Evolutionary conservation across 495 filamentous ascomycete genomes (phyloP).

Genomic region (Podospora pseudopauciseta): DNA sequence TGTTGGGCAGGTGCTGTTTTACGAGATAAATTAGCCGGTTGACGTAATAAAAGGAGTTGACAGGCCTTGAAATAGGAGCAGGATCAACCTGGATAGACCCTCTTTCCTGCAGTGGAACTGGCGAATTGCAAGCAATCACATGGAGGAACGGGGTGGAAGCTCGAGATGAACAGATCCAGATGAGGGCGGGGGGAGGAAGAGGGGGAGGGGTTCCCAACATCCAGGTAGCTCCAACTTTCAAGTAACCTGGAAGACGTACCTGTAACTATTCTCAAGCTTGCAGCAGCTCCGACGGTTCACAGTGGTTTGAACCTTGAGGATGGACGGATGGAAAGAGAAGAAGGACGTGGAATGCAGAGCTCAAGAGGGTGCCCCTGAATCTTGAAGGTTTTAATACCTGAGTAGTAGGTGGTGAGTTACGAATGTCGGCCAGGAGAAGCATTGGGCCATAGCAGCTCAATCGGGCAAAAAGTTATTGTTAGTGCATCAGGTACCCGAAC

Average conservation of each 20-base stretch:
- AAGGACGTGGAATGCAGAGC: neutral
- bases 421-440: neutral
- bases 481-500: constrained; percentile 27
- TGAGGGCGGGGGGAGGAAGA: neutral
- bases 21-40: constrained; percentile 33
- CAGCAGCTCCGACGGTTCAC: neutral
- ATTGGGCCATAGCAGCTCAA: constrained; percentile 12
- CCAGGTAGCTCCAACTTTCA: constrained; percentile 1
- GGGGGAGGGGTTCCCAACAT: neutral
- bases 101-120: constrained; percentile 23
- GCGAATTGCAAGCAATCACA: constrained; percentile 21
- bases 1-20: constrained; percentile 16
- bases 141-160: constrained; percentile 8
- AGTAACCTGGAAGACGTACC: neutral
- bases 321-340: constrained; percentile 6
- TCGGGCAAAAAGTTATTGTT: constrained; percentile 23
- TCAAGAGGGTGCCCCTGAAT: constrained; percentile 10
- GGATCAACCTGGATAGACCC: constrained; percentile 22
- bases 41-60: constrained; percentile 31
- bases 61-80: constrained; percentile 14
- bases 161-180: constrained; percentile 5
- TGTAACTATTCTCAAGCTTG: neutral
- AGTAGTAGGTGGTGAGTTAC: neutral
- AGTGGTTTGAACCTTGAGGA: neutral
- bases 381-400: constrained; percentile 28